Base-by-base conservation (phyloP, 805 yeast species). In the Teunomyces pallodes region DNA sequence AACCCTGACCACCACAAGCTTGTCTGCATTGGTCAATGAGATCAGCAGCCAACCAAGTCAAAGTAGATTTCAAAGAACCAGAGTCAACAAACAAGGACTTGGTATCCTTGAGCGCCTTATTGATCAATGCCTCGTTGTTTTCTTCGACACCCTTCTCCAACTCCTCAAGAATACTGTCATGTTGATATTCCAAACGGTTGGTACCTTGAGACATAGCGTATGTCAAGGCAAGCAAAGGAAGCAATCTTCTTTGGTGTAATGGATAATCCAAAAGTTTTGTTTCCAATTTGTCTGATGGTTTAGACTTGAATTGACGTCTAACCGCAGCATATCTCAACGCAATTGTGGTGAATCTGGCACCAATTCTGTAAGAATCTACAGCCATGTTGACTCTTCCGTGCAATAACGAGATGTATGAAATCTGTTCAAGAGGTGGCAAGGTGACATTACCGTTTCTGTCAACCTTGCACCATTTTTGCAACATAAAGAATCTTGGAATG, bases 1-100 rank as follows among this genome's bases (percentile, higher is more conserved):
- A 74, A 50, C 78, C 78, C 55, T 69, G 77, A 45, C 78, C 78
- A 58, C 78, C 78, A 60, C 78, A 74, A 24, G 77, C 64, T 59
- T 74, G 78, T 58, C 78, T 67, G 33, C 67, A 49, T 56, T 74
- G 69, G 49, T 72, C 71, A 46, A 74, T 72, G 46, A 71, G 60
- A 32, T 65, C 72, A 48, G 74, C 74, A 27, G 72, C 70, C 49
- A 66, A 59, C 78, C 78, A 74, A 33, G 78, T 73, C 56, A 65
- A 61, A 28, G 77, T 71, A 12, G 77, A 63, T 60, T 74, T 74
- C 58, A 73, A 60, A 9, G 76, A 68, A 47, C 74, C 77, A 30
- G 77, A 71, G 53, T 72, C 77, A 47, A 72, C 65, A 49, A 74
- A 74, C 46, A 74, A 66, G 10, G 74, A 65, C 58, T 74, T 74